Base-by-base conservation (phyloP, 2,329 filamentous ascomycete genomes). In the Catunica adiposa region DNA sequence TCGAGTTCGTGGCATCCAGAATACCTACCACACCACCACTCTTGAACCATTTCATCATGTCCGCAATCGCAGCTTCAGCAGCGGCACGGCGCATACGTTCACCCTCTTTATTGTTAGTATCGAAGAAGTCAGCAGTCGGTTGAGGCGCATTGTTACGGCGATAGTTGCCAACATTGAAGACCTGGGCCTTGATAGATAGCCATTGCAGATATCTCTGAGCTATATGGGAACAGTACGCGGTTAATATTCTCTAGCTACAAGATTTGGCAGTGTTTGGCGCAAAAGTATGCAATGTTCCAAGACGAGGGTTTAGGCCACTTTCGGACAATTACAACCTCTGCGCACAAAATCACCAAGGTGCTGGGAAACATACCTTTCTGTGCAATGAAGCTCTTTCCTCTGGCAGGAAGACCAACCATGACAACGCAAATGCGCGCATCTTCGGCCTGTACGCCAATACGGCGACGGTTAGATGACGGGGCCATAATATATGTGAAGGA, bases 141-240 rank as follows among this genome's bases (percentile, higher is more conserved):
- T 94, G 89, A 17, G 92, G 89, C 4, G 88, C 94, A 62, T 86
- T 84, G 64, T 84, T 82, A 62, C 92, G 88, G 62, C 92, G 87
- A 68, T 98, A 98, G 66, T 84, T 89, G 67, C 92, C 92, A 61
- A 98, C 92, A 62, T 98, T 98, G 80, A 98, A 98, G 61, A 89
- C 90, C 68, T 89, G 84, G 58, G 92, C 86, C 40, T 86, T 83
- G 65, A 98, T 89, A 25, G 89, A 95, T 58, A 97, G 83, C 92
- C 92, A 98, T 68, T 86, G 86, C 37, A 98, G 82, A 70, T 98
- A 98, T 59, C 92, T 84, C 68, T 92, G 84, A 59, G 89, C 88
- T 92, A 38, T 23, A 44, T 37, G 26, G 11, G 55, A 26, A 37
- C 20, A 44, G 53, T 34, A 11, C 11, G 29, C 29, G 29, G 29